phyloP scores from a whole-genome alignment of 305 asterid genomes.

The Fraxinus baroniana region DNA sequence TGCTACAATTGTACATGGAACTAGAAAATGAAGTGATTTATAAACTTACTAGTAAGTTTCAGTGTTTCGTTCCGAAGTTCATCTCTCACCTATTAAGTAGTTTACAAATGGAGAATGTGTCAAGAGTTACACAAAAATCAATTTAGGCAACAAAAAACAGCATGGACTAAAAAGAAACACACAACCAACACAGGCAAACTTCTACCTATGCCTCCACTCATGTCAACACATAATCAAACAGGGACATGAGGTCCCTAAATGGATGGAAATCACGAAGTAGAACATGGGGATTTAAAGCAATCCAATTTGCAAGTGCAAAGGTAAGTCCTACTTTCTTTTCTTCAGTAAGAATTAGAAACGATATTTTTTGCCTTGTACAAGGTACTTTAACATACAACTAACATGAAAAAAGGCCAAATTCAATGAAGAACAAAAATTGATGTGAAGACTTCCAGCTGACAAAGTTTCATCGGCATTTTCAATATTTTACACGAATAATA shows the following conservation, averaged over 20 bases:
- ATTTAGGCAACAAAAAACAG: background rate
- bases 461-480: background rate
- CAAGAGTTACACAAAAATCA: background rate
- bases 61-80: constrained; percentile 81
- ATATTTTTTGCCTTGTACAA: background rate
- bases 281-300: background rate
- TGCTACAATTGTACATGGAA: constrained; percentile 2
- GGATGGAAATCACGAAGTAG: background rate
- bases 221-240: background rate
- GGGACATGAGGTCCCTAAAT: background rate
- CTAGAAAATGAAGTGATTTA: background rate
- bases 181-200: no score
- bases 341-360: background rate
- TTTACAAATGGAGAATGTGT: constrained; percentile 18
- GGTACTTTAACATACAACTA: background rate
- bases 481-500: background rate
- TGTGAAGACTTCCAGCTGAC: background rate
- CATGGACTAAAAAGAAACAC: background rate
- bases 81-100: constrained; percentile 65
- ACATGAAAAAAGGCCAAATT: background rate
- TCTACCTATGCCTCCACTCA: background rate
- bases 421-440: background rate
- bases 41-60: constrained; percentile 85
- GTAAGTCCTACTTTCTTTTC: background rate
- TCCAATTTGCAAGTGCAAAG: background rate